A percentile compares a stretch with the other conserved stretches of the same genome.
phyloP scores from a whole-genome alignment of 106 monocot genomes.

The Xerophyta viscosa region DNA sequence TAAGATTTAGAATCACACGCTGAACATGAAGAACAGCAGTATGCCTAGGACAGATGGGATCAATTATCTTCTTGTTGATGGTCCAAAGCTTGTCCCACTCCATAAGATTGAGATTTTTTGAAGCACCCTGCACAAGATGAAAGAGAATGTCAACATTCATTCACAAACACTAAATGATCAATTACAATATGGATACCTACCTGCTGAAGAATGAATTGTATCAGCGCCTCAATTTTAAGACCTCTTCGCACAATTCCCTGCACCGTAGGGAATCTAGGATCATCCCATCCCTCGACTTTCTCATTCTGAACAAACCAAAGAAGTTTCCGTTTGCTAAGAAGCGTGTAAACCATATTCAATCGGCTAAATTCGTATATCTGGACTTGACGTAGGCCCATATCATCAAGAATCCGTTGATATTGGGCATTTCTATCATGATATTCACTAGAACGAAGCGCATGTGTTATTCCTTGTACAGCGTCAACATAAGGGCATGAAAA shows the following conservation, averaged over 20 bases:
- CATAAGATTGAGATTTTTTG: constrained; percentile 95
- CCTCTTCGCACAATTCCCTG: constrained; percentile 95
- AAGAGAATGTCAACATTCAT: not conserved
- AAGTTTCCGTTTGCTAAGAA: constrained; percentile 94
- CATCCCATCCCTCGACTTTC: constrained; percentile 96
- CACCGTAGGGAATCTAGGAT: constrained; percentile 92
- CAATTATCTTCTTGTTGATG: constrained; percentile 96
- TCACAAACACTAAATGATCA: not conserved
- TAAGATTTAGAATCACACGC: constrained; percentile 49
- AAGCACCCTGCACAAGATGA: constrained; percentile 64
- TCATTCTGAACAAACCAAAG: constrained; percentile 98
- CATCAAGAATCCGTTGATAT: constrained; percentile 64
- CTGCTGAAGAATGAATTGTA: constrained; percentile 98
- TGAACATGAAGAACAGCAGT: constrained; percentile 66
- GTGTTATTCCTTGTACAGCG: constrained; percentile 74
- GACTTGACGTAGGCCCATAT: constrained; percentile 71
- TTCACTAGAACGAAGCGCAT: constrained; percentile 92
- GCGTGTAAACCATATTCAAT: constrained; percentile 94
- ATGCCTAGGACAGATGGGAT: constrained; percentile 91
- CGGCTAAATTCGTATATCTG: constrained; percentile 96
- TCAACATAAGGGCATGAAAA: constrained; percentile 98
- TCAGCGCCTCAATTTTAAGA: constrained; percentile 85
- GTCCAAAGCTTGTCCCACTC: constrained; percentile 99
- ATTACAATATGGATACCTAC: constrained; percentile 17
- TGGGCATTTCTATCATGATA: constrained; percentile 97